Evolutionary conservation across 139 green algal genomes (phyloP).

Genomic region (Haematococcus lacustris): DNA sequence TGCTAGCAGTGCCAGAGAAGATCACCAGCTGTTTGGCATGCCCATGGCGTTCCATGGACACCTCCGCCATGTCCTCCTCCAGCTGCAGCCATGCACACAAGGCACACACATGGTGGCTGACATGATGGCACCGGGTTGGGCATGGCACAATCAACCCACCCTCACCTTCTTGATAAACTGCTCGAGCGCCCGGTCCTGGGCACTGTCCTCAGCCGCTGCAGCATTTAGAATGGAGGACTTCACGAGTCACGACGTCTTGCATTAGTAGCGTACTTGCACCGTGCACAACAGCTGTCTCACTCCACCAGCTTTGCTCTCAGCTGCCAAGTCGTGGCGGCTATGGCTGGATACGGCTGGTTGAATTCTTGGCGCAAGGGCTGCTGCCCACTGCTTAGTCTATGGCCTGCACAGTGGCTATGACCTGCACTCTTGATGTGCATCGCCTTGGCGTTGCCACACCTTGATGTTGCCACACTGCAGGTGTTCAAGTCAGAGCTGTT

Average conservation of each 20-base stretch:
- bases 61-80: too few species aligned
- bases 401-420: neutral
- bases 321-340: neutral
- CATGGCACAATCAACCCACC: too few species aligned
- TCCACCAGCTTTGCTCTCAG: neutral
- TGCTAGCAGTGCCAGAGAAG: too few species aligned
- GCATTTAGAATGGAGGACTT: neutral
- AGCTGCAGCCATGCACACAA: too few species aligned
- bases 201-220: too few species aligned
- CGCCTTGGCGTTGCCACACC: neutral
- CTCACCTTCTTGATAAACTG: too few species aligned
- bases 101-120: too few species aligned
- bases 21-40: too few species aligned
- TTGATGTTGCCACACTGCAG: neutral
- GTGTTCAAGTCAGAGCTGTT: conserved; percentile 1
- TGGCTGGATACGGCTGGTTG: neutral
- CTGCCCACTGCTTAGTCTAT: neutral
- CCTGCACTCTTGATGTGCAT: neutral
- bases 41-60: too few species aligned
- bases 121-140: too few species aligned
- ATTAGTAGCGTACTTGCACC: neutral
- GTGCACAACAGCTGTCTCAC: neutral
- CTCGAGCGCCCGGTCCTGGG: too few species aligned
- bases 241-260: neutral
- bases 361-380: neutral